These are phyloP conservation scores for Blastobotrys peoriensis DNA, from an alignment of 805 yeast species.

Conservation along the genomic window DNA sequence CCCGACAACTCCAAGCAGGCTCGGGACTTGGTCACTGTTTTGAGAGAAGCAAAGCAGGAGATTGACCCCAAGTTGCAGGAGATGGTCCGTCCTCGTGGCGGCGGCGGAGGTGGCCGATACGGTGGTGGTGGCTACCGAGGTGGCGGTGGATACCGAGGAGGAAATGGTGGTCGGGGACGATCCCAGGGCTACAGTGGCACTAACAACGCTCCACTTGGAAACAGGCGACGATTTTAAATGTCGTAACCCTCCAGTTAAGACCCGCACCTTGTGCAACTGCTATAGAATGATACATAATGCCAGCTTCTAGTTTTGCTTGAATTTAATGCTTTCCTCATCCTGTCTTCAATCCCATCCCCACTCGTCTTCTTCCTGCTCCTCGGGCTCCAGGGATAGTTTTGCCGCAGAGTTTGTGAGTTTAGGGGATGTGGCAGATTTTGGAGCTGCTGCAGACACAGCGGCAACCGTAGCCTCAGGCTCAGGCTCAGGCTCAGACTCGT, in stretches of 20 bases:
- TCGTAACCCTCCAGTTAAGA: too few relatives aligned
- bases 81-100: constrained; percentile 69
- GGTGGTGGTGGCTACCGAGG: constrained; percentile 43
- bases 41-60: constrained; percentile 92
- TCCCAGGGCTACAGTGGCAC: constrained; percentile 27
- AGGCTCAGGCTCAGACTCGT: constrained; percentile 1
- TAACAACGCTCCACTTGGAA: constrained; percentile 38
- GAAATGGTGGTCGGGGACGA: constrained; percentile 26
- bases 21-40: constrained; percentile 78
- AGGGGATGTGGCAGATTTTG: too few relatives aligned
- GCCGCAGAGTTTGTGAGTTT: constrained; percentile 3
- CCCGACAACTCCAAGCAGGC: constrained; percentile 83
- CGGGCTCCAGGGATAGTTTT: constrained; percentile 11
- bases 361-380: constrained; percentile 14
- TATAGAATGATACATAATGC: too few relatives aligned
- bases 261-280: too few relatives aligned
- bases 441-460: background rate
- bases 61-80: constrained; percentile 74
- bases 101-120: constrained; percentile 50
- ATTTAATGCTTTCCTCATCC: too few relatives aligned
- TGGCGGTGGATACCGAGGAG: constrained; percentile 33
- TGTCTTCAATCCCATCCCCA: constrained; percentile 14
- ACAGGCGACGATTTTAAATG: constrained; percentile 22
- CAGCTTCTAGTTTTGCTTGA: too few relatives aligned
- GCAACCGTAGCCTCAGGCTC: background rate